A percentile compares a stretch with the other conserved stretches of the same genome.
Conservation (phyloP, 495 filamentous ascomycete genomes). For the Daldinia grandis region DNA sequence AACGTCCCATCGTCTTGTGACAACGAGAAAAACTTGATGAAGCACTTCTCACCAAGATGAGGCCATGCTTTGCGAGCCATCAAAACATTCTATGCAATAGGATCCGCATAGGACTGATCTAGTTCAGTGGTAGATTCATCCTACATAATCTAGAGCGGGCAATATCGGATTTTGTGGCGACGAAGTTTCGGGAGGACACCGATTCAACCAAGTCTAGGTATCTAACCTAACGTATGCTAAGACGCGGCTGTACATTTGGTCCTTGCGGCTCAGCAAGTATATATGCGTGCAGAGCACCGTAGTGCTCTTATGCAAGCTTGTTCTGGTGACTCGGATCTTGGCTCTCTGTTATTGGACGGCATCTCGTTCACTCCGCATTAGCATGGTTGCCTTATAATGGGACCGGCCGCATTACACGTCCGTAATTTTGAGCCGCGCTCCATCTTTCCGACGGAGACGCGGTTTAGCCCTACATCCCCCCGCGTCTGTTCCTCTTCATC, state of each 20-base stretch:
- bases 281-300: slow-evolving; percentile 27
- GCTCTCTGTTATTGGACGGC: slow-evolving; percentile 28
- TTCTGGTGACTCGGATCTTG: slow-evolving; percentile 32
- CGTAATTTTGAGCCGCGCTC: slow-evolving; percentile 19
- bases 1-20: slow-evolving; percentile 36
- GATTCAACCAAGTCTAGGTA: neutral
- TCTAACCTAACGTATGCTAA: no score
- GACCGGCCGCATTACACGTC: slow-evolving; percentile 6
- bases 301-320: slow-evolving; percentile 36
- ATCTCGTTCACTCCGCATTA: slow-evolving; percentile 28
- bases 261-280: slow-evolving; percentile 32
- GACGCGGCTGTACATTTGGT: neutral
- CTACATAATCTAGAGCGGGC: neutral
- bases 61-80: slow-evolving; percentile 17
- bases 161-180: slow-evolving; percentile 1
- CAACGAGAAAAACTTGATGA: slow-evolving; percentile 7
- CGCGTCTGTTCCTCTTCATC: neutral
- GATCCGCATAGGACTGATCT: neutral
- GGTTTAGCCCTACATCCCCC: neutral
- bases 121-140: neutral
- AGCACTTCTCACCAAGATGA: slow-evolving; percentile 1
- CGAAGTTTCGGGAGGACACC: neutral
- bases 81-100: slow-evolving; percentile 13
- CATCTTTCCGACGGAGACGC: slow-evolving; percentile 5
- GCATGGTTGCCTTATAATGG: slow-evolving; percentile 32